Base-by-base conservation (phyloP, 164 flowering plant species). In the Houttuynia cordata region DNA sequence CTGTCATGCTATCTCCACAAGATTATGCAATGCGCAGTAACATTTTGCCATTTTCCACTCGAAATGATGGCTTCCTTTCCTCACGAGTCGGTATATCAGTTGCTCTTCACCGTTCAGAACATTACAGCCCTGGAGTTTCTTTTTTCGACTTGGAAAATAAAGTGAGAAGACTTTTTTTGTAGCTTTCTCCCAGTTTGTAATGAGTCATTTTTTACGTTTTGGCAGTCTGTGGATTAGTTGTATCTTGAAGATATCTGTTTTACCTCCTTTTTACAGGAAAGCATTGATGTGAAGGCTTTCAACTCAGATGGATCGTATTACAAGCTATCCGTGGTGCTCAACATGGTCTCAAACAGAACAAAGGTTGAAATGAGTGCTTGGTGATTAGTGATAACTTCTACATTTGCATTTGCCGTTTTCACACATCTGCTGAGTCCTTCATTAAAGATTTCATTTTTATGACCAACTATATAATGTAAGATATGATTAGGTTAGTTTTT, bases 1-100 rank as follows among this genome's bases (percentile, higher is more conserved):
- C 96, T 19, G 76, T 88, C 73, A 94, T 94, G 99, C 79, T 94
- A 66, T 94, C 99, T 72, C 97, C 95, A 30, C 89, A 82, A 76
- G 93, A 91, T 41, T 81, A 86, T 76, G 70, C 72, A 14, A 84
- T 83, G 23, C 86, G 85, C 22, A 77, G 88, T 59, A 84, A 82
- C 22, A 73, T 73, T 67, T 58, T 66, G 62, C 59, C 77, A 55
- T 87, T 85, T 70, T 73, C 83, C 58, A 76, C 97, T 59, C 89
- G 86, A 51, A 84, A 77, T 68, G 88, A 84, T 64, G 60, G 88
- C 60, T 79, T 77, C 74, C 71, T 83, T 34, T 88, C 97, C 30
- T 86, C 87, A 17, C 74, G 87, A 49, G 73, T 94, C 41, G 99
- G 96, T 39, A 81, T 94, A 64, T 75, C 95, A 62, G 96, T 94